Evolutionary conservation across 2,329 filamentous ascomycete genomes (phyloP).

Genomic region (Didymella arachidicola): DNA sequence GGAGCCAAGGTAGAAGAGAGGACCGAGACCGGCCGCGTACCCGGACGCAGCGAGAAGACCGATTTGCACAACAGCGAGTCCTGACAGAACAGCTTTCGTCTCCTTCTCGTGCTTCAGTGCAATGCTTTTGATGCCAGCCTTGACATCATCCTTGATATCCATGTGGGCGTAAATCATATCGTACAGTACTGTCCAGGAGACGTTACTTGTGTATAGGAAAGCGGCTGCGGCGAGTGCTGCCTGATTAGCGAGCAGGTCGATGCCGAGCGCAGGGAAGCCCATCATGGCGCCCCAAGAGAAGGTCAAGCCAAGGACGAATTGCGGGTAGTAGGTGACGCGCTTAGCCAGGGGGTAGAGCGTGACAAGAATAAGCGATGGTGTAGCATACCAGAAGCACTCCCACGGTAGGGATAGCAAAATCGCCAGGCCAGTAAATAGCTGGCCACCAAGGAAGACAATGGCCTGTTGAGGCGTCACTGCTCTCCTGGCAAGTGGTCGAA

Average conservation of each 20-base stretch:
- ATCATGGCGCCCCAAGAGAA: constrained; percentile 91
- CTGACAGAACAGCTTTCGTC: constrained; percentile 77
- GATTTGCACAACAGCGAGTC: constrained; percentile 73
- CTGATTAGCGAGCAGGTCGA: constrained; percentile 73
- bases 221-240: constrained; percentile 71
- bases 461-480: constrained; percentile 77
- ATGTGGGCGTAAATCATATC: constrained; percentile 96
- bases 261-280: constrained; percentile 83
- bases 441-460: constrained; percentile 75
- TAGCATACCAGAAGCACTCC: constrained; percentile 77
- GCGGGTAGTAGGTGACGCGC: constrained; percentile 85
- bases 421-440: constrained; percentile 76
- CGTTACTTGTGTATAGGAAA: constrained; percentile 77
- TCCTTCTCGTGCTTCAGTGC: constrained; percentile 79
- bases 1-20: constrained; percentile 65
- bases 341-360: constrained; percentile 83
- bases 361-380: constrained; percentile 77
- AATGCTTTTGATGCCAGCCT: constrained; percentile 88
- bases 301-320: constrained; percentile 80
- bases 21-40: constrained; percentile 65
- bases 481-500: constrained; percentile 81
- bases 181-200: constrained; percentile 87
- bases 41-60: constrained; percentile 75
- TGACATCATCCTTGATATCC: constrained; percentile 85
- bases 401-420: constrained; percentile 79